phyloP scores from a whole-genome alignment of 169 alveolate species.

The Cryptosporidium canis region DNA sequence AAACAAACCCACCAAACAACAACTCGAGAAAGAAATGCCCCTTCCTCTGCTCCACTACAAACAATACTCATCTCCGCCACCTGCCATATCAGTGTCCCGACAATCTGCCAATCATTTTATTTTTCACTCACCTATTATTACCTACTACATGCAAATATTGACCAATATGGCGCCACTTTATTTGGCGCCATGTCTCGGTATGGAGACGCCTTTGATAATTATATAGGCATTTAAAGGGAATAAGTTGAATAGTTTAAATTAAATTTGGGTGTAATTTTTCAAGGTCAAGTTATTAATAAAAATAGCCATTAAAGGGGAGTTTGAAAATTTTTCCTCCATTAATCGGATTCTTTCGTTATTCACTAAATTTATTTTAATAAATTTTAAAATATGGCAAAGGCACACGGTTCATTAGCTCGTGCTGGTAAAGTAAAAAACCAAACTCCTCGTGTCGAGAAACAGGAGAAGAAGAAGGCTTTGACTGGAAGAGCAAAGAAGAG shows the following conservation, averaged over 20 bases:
- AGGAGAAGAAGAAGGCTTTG: conserved; percentile 93
- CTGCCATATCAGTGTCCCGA: too few relatives aligned
- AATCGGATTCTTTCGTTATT: background rate
- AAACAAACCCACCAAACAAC: background rate
- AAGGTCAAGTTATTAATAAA: too few relatives aligned
- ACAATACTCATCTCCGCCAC: too few relatives aligned
- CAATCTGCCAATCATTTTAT: background rate
- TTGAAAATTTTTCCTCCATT: background rate
- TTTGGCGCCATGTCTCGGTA: conserved; percentile 63
- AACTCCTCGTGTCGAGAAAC: conserved; percentile 96
- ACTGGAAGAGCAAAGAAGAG: conserved; percentile 99
- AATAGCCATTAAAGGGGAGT: background rate
- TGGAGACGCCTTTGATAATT: conserved; percentile 33
- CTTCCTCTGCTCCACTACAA: too few relatives aligned
- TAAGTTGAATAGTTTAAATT: background rate
- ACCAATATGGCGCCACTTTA: background rate
- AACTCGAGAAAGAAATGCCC: background rate
- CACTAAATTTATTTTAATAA: background rate
- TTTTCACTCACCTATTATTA: background rate
- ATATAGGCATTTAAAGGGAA: background rate
- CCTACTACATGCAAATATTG: conserved; percentile 19
- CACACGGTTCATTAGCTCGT: conserved; percentile 98
- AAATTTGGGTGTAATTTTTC: too few relatives aligned
- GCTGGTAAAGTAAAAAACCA: conserved; percentile 99
- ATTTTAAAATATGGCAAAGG: conserved; percentile 80